Evolutionary conservation across 805 yeast genomes (phyloP).

Genomic region (Metschnikowia reukaufii): DNA sequence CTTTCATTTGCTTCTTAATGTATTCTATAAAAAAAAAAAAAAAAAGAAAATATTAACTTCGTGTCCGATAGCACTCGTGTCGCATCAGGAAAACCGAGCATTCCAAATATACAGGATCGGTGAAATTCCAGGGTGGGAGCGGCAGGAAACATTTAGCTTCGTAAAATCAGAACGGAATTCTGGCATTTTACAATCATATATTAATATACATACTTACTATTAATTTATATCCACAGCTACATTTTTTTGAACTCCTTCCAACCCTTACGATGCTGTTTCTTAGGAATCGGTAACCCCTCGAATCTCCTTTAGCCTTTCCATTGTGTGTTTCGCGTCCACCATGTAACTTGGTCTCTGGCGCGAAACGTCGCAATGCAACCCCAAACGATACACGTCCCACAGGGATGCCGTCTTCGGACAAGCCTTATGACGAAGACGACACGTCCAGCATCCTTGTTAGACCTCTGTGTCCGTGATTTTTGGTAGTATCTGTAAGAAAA

Average conservation of each 20-base stretch:
- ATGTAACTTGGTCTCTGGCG: constrained; percentile 17
- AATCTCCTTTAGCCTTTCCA: constrained; percentile 10
- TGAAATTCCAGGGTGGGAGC: neutral
- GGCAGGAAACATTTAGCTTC: neutral
- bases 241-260: neutral
- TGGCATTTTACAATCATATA: too few relatives aligned
- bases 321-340: constrained; percentile 8
- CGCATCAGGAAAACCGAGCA: constrained; percentile 8
- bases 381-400: constrained; percentile 19
- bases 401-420: constrained; percentile 20
- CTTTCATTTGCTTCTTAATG: constrained; percentile 12
- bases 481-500: neutral
- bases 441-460: constrained; percentile 22
- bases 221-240: too few relatives aligned
- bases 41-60: neutral
- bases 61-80: constrained; percentile 1
- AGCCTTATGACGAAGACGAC: constrained; percentile 22
- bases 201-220: too few relatives aligned
- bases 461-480: constrained; percentile 10
- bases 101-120: constrained; percentile 2
- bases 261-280: constrained; percentile 4
- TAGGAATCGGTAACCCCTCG: constrained; percentile 10
- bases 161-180: too few relatives aligned
- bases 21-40: neutral
- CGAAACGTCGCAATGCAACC: constrained; percentile 17